Base-by-base conservation (phyloP, 441 rosid species). In the Pelargonium citronellum region DNA sequence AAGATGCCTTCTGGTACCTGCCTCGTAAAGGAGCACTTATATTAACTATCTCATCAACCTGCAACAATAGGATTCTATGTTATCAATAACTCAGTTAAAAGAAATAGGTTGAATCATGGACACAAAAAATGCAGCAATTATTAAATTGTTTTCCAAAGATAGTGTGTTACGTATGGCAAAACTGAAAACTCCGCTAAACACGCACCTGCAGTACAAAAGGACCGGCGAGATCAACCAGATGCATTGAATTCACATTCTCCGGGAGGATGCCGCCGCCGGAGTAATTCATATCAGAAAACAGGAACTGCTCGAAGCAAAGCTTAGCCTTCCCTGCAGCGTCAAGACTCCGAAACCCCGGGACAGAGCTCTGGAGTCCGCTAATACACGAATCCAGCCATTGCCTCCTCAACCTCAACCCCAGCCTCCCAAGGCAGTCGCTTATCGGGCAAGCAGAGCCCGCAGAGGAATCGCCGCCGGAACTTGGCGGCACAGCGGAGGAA, bases 41-140 rank as follows among this genome's bases (percentile, higher is more conserved):
- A 73, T 90, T 90, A 79, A 90, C 92, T 73, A 90, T 79, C 90
- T 95, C 99, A 82, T 95, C 97, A 80, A 95, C 97, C 98, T 93
- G 81, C 64, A 79, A 71, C 58, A 53, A 24, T 12, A 41, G 15
- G 60, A 70, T 39, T 63, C 65, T 44, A 77, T 69, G 24, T 72
- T 20, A 79, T 51, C 64, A 73, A 34, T 62, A 53, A 55, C 34
- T 10, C 49, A 24, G 1, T 16, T 1, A 22, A 34, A 73, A 65
- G 46, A 37, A 16, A 44, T 37, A 10, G 61, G 15, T 0, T 8
- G 1, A 34, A n/a, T 10, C 5, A 51, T 19, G 49, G 30, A 51
- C n/a, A 17, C 1, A 53, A 9, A 53, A 15, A 55, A 57, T 19
- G 53, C 57, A 16, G 13, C 66, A 62, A 62, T 15, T 27, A 10